These are phyloP conservation scores for Thelonectria discophora DNA, from an alignment of 2,329 filamentous ascomycete genomes.

Conservation along the genomic window DNA sequence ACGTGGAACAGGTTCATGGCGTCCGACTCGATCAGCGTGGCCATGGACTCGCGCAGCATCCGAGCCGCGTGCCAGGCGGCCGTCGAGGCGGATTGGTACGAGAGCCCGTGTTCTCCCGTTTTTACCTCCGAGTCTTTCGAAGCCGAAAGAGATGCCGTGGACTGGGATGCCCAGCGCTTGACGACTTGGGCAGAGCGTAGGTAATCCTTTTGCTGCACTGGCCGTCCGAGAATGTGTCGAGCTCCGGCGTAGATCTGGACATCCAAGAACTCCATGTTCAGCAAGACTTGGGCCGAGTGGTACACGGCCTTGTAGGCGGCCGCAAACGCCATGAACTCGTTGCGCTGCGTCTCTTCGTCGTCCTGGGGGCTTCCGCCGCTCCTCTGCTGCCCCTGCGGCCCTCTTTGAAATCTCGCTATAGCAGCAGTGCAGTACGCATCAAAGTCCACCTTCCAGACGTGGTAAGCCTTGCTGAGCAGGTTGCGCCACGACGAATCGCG, in stretches of 20 bases:
- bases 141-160: background rate
- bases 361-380: background rate
- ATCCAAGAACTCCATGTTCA: conserved; percentile 68
- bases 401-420: conserved; percentile 10
- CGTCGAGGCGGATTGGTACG: conserved; percentile 46
- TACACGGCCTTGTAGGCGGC: conserved; percentile 65
- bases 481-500: conserved; percentile 54
- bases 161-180: conserved; percentile 56
- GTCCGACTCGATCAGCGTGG: conserved; percentile 59
- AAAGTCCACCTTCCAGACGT: conserved; percentile 67
- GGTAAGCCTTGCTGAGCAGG: conserved; percentile 62
- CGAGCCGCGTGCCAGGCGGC: conserved; percentile 64
- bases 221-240: conserved; percentile 65
- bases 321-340: conserved; percentile 50
- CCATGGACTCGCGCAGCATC: conserved; percentile 59
- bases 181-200: conserved; percentile 59
- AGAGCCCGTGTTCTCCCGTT: background rate
- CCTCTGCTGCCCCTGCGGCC: background rate
- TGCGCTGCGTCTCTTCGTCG: conserved; percentile 22
- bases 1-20: conserved; percentile 66
- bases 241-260: conserved; percentile 70
- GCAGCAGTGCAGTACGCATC: conserved; percentile 55
- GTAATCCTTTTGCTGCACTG: conserved; percentile 60
- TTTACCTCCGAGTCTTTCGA: background rate
- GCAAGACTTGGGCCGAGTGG: conserved; percentile 64